Percentiles rank a stretch among this genome's conserved stretches.
These are phyloP conservation scores for Chaetothyriales sp. DNA, from an alignment of 2,329 filamentous ascomycete species.

Conservation along the genomic window DNA sequence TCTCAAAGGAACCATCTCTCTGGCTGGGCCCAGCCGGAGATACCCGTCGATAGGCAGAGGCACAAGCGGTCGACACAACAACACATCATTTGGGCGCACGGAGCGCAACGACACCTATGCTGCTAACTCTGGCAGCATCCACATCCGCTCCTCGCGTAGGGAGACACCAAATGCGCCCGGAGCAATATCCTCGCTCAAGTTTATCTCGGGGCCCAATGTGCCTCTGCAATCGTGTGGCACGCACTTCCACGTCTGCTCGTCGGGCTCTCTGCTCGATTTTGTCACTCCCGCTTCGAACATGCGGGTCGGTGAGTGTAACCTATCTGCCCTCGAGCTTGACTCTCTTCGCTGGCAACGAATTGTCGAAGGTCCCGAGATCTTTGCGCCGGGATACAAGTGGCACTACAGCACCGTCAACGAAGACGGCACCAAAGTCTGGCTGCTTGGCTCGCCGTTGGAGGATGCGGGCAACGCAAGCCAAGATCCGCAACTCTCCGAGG, in stretches of 20 bases:
- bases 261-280: conserved; percentile 83
- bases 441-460: conserved; percentile 82
- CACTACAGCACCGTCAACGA: conserved; percentile 96
- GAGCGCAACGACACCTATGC: conserved; percentile 45
- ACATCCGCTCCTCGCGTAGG: conserved; percentile 40
- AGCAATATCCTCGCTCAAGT: conserved; percentile 77
- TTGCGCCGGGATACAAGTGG: conserved; percentile 85
- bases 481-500: conserved; percentile 87
- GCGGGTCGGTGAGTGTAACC: conserved; percentile 70
- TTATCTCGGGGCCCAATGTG: conserved; percentile 72
- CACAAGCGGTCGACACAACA: conserved; percentile 22
- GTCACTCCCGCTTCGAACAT: conserved; percentile 84
- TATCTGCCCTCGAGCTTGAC: conserved; percentile 78
- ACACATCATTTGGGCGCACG: conserved; percentile 27
- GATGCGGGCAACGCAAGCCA: conserved; percentile 56
- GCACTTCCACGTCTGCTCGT: conserved; percentile 92
- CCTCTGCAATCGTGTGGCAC: conserved; percentile 81
- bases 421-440: conserved; percentile 89
- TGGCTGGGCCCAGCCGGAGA: conserved; percentile 32
- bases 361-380: conserved; percentile 86
- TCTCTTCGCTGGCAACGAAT: conserved; percentile 87
- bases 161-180: conserved; percentile 56
- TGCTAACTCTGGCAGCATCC: conserved; percentile 53
- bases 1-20: conserved; percentile 76
- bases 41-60: conserved; percentile 11